A percentile compares a stretch with the other conserved stretches of the same genome.
Conservation (phyloP, 345 rosid genomes). For the Turnera subulata region DNA sequence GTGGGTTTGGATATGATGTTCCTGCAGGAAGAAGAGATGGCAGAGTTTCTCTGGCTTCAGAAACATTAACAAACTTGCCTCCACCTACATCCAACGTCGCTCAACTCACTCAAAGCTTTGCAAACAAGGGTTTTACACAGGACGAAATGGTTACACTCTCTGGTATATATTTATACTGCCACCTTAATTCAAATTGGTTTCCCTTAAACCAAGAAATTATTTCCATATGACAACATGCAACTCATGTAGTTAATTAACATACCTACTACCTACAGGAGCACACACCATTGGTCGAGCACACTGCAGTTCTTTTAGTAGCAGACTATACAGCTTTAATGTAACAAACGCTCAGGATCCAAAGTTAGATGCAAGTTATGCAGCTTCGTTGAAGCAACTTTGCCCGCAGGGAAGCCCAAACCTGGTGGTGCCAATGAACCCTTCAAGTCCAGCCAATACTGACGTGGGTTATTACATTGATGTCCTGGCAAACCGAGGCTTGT, state of each 20-base stretch:
- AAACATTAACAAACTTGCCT: conserved; percentile 15
- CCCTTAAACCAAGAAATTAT: too few species aligned
- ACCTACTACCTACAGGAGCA: conserved; percentile 12
- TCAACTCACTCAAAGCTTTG: conserved; percentile 13
- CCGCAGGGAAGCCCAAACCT: conserved; percentile 11
- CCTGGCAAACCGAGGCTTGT: conserved; percentile 19
- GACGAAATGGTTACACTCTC: conserved; percentile 22
- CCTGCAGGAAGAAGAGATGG: conserved; percentile 68
- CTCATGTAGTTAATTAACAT: too few species aligned
- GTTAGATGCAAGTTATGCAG: conserved; percentile 16
- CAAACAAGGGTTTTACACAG: conserved; percentile 18
- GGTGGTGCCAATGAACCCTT: conserved; percentile 24
- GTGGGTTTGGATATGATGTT: conserved; percentile 46
- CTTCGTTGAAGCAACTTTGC: conserved; percentile 19
- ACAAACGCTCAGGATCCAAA: conserved; percentile 16
- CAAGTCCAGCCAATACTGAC: conserved; percentile 11
- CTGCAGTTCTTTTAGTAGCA: conserved; percentile 19
- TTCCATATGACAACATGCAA: too few species aligned
- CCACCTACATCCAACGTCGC: conserved; percentile 1
- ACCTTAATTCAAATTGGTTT: background rate
- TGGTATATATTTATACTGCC: conserved; percentile 1
- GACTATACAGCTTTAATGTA: conserved; percentile 20
- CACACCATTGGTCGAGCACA: conserved; percentile 23
- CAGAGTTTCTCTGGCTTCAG: conserved; percentile 37
- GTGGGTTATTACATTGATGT: conserved; percentile 14